Conservation (phyloP, 1,284 basidiomycete species). For the Trametes sp. region DNA sequence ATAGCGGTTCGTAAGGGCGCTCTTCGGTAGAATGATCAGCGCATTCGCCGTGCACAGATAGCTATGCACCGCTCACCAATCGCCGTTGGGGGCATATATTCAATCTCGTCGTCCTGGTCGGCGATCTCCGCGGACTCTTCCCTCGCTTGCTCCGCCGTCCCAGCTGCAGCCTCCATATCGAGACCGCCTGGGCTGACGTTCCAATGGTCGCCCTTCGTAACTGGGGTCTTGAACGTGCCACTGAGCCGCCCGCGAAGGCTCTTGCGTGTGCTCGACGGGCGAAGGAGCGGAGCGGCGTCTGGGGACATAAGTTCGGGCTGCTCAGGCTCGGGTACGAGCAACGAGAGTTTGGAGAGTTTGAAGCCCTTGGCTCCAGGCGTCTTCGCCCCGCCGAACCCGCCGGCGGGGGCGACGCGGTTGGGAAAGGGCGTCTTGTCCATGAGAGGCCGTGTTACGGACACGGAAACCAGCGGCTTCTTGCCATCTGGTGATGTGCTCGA, state of each 20-base stretch:
- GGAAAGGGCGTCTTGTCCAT: constrained; percentile 62
- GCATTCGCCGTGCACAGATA: neutral
- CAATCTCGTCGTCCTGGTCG: constrained; percentile 72
- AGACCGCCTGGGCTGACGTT: constrained; percentile 72
- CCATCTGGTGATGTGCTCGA: constrained; percentile 22
- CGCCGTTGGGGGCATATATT: constrained; percentile 79
- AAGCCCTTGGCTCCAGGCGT: constrained; percentile 34
- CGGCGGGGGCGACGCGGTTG: constrained; percentile 53
- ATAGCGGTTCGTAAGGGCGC: constrained; percentile 44
- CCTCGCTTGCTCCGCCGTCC: constrained; percentile 40
- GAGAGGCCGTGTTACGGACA: constrained; percentile 53
- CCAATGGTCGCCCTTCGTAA: constrained; percentile 74
- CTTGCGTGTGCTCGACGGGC: constrained; percentile 69
- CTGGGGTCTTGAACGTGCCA: constrained; percentile 66
- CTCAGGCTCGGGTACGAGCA: constrained; percentile 40
- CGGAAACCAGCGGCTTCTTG: constrained; percentile 32
- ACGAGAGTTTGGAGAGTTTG: constrained; percentile 45
- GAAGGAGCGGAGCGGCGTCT: constrained; percentile 46
- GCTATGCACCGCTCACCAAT: constrained; percentile 52
- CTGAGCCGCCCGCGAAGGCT: constrained; percentile 44
- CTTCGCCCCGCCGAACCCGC: constrained; percentile 29
- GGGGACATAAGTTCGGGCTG: constrained; percentile 18
- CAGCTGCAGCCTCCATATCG: constrained; percentile 38
- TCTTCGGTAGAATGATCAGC: constrained; percentile 29
- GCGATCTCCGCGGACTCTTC: constrained; percentile 46